phyloP scores from a whole-genome alignment of 768 basidiomycete species.

The Russula olivacea region DNA sequence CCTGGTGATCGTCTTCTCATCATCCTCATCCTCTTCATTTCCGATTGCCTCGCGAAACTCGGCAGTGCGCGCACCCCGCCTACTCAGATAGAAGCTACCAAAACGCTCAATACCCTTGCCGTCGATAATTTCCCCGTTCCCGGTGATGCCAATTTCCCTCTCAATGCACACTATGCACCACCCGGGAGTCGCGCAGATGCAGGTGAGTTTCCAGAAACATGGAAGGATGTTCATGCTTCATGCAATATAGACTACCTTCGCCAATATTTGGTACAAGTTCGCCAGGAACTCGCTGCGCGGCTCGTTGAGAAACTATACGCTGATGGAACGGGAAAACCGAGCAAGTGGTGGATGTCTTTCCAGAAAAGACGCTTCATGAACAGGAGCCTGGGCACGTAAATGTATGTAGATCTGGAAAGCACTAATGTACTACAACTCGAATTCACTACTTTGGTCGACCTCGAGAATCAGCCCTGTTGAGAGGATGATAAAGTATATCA shows the following conservation, averaged over 20 bases:
- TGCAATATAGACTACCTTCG: conserved; percentile 73
- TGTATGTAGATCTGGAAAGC: conserved; percentile 3
- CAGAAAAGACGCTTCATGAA: conserved; percentile 97
- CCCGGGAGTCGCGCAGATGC: conserved; percentile 73
- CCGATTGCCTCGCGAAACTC: conserved; percentile 92
- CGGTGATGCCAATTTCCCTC: conserved; percentile 89
- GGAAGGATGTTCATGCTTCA: not conserved
- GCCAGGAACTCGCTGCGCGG: conserved; percentile 86
- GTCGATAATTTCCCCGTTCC: conserved; percentile 93
- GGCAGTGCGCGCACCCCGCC: conserved; percentile 63
- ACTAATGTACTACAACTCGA: conserved; percentile 25
- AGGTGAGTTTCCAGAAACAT: conserved; percentile 41
- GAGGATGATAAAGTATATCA: conserved; percentile 15
- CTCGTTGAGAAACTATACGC: conserved; percentile 86
- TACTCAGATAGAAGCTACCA: conserved; percentile 78
- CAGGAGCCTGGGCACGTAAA: conserved; percentile 69
- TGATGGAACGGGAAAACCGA: conserved; percentile 89
- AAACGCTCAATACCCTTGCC: conserved; percentile 83
- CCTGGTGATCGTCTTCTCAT: conserved; percentile 94
- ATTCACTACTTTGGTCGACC: conserved; percentile 20
- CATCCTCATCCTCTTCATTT: conserved; percentile 95
- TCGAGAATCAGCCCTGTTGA: not conserved
- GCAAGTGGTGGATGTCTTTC: conserved; percentile 99
- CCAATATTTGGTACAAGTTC: conserved; percentile 85
- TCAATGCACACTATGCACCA: conserved; percentile 87